Percentiles rank a stretch among this genome's conserved stretches.
phyloP scores from a whole-genome alignment of 83 land plant genomes.

The Picea mariana region DNA sequence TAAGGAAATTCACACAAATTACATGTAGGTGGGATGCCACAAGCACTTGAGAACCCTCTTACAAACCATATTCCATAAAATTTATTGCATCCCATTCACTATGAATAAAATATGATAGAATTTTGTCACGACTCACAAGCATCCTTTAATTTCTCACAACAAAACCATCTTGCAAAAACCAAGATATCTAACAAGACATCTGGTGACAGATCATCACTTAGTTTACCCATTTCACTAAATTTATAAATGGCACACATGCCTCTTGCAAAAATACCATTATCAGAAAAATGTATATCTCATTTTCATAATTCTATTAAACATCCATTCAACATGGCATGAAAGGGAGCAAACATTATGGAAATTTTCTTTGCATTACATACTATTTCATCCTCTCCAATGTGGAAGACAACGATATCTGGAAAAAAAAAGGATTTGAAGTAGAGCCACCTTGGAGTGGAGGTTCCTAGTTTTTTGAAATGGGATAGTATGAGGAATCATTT shows the following conservation, averaged over 20 bases:
- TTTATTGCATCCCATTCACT: slow-evolving; percentile 77
- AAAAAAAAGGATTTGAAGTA: neutral
- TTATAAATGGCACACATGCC: slow-evolving; percentile 70
- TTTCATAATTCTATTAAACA: slow-evolving; percentile 66
- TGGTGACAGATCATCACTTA: slow-evolving; percentile 45
- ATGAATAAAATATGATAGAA: slow-evolving; percentile 61
- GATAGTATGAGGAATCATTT: slow-evolving; percentile 16
- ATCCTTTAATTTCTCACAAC: slow-evolving; percentile 85
- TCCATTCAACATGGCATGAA: slow-evolving; percentile 92
- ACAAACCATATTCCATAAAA: slow-evolving; percentile 73
- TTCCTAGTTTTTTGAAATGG: slow-evolving; percentile 11
- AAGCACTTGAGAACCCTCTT: slow-evolving; percentile 70
- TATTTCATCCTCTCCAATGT: slow-evolving; percentile 61
- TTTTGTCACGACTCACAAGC: slow-evolving; percentile 83
- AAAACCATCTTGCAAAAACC: slow-evolving; percentile 84
- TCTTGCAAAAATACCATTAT: slow-evolving; percentile 67
- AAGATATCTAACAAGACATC: slow-evolving; percentile 72
- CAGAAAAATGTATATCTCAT: slow-evolving; percentile 69
- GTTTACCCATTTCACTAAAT: slow-evolving; percentile 57
- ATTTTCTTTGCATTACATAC: slow-evolving; percentile 73
- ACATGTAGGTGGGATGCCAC: slow-evolving; percentile 86
- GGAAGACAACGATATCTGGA: slow-evolving; percentile 46
- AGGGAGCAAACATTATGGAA: slow-evolving; percentile 74
- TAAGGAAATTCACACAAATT: slow-evolving; percentile 79
- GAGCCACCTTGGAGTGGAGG: neutral